Evolutionary conservation across 129 eudicot species (phyloP), one percentile per base, ranked within the genome.

Genomic region (Saposhnikovia divaricata): DNA sequence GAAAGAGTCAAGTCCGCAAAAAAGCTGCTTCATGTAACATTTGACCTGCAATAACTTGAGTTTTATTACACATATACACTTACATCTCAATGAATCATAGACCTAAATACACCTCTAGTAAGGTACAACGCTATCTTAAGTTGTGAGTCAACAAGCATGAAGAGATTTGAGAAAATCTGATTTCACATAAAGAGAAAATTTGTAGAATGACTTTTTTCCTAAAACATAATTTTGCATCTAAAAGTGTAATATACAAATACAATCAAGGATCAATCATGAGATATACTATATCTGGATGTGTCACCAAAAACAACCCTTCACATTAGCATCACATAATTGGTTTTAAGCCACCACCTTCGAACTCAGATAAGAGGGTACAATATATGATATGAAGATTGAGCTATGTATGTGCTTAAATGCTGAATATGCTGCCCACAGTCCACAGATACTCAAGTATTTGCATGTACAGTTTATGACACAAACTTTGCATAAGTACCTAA

Each of bases 1-100:
- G 79, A 97, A 94, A 79, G 91, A 93, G 79, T 94, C 91, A 72
- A 94, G 97, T 34, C 98, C 97, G 9, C 81, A 47, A 94, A 82
- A 4, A 94, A 91, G 91, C 79, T 94, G 98, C 69, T 88, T 80
- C 86, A 90, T 84, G 86, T 91, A 94, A 68, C 97, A 94, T 69
- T 94, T 94, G 39, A 93, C 96, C 97, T 93, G 85, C 74, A 80
- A 85, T 81, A 69, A 13, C 15, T 12, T 45, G 9, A 48, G 27
- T 9, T n/a, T 72, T 48, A 14, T 42, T 27, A 65, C 3, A 63
- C 43, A 28, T 38, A 53, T 3, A 68, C 21, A 68, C 38, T 46
- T 34, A 31, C 11, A 46, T 42, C 38, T 27, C 39, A 50, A 31
- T 8, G 38, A 73, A 16, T 27, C 65, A 48, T 37, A 16, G 13